Evolutionary conservation across 306 rosid genomes (phyloP).

Genomic region (Fragaria ananassa): DNA sequence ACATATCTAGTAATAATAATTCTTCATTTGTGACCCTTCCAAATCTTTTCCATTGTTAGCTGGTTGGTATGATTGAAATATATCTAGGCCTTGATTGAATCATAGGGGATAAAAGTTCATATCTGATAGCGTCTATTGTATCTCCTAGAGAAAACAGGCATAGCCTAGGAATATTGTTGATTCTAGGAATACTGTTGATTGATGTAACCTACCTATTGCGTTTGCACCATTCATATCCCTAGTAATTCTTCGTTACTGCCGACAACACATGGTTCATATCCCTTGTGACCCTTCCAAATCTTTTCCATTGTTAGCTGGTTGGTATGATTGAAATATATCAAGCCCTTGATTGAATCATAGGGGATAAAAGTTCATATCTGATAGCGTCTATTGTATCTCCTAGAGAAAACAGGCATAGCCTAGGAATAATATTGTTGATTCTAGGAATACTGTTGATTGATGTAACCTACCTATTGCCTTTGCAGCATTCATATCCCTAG

Average conservation of each 20-base stretch:
- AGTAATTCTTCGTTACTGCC: slow-evolving; percentile 56
- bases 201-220: neutral
- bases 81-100: neutral
- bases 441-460: neutral
- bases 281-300: neutral
- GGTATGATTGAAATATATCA: neutral
- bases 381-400: neutral
- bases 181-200: neutral
- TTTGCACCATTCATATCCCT: slow-evolving; percentile 71
- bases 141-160: slow-evolving; percentile 1
- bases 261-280: slow-evolving; percentile 48
- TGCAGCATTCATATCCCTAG: slow-evolving; percentile 78
- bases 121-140: neutral
- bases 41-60: neutral
- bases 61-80: neutral
- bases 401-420: neutral
- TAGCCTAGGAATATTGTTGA: neutral
- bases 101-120: neutral
- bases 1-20: neutral
- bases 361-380: neutral
- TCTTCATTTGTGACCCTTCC: neutral
- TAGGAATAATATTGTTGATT: neutral
- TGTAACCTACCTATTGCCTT: neutral
- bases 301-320: neutral
- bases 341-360: neutral